Evolutionary conservation across 495 filamentous ascomycete species (phyloP).

Genomic region (Lasiosphaeriaceae sp.): DNA sequence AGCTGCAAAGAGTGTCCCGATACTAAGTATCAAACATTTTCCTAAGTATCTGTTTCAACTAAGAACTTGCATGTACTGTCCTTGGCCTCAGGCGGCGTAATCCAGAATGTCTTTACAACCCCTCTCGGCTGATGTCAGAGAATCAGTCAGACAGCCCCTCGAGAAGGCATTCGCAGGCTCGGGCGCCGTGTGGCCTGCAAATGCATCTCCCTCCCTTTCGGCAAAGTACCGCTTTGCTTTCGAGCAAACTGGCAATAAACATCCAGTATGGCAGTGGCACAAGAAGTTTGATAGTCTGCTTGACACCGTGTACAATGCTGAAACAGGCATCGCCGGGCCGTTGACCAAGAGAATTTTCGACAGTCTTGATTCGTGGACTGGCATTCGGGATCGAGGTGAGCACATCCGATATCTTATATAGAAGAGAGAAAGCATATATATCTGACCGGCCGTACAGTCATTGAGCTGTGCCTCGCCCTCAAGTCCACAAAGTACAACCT

Average conservation of each 20-base stretch:
- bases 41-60: neutral
- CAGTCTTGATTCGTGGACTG: neutral
- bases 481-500: neutral
- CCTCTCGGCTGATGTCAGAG: neutral
- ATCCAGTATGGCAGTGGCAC: neutral
- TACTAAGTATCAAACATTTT: too few species aligned
- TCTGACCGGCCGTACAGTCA: neutral
- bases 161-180: neutral
- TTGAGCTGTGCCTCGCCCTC: neutral
- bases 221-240: neutral
- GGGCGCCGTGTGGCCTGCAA: neutral
- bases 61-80: neutral
- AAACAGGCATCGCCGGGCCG: neutral
- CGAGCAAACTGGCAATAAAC: neutral
- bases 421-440: neutral
- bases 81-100: neutral
- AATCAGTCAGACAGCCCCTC: neutral
- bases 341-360: neutral
- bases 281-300: neutral
- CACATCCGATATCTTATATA: neutral
- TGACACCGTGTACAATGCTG: neutral
- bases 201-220: neutral
- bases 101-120: neutral
- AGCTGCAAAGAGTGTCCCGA: too few species aligned
- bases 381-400: neutral